Evolutionary conservation across 2,329 filamentous ascomycete genomes (phyloP).

Genomic region (Rutstroemia sp.): DNA sequence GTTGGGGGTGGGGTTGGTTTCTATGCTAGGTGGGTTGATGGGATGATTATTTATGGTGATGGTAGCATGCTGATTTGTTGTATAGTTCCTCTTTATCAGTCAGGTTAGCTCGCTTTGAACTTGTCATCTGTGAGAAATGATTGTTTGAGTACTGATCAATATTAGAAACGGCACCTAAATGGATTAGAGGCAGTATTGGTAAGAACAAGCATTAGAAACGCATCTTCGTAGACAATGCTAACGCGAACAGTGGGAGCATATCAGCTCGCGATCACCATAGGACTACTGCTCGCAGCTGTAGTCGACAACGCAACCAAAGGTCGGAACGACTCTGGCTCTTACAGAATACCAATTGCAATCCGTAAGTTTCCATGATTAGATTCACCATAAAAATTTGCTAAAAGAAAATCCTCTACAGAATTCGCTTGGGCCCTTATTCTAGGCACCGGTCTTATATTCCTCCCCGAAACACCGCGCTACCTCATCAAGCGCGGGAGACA

Average conservation of each 20-base stretch:
- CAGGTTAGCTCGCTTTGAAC: neutral
- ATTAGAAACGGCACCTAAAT: slow-evolving; percentile 6
- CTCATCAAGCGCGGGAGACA: slow-evolving; percentile 29
- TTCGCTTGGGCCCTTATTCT: slow-evolving; percentile 57
- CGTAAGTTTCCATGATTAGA: slow-evolving; percentile 27
- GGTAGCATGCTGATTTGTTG: neutral
- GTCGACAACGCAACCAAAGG: slow-evolving; percentile 65
- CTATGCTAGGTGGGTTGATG: slow-evolving; percentile 45
- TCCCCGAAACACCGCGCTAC: slow-evolving; percentile 32
- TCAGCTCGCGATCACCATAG: slow-evolving; percentile 76
- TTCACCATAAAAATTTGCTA: neutral
- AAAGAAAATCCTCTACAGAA: slow-evolving; percentile 31
- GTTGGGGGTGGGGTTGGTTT: slow-evolving; percentile 65
- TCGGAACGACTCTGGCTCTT: slow-evolving; percentile 54
- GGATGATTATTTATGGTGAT: neutral
- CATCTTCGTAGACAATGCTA: neutral
- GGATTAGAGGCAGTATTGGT: slow-evolving; percentile 6
- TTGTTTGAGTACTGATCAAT: neutral
- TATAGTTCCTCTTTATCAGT: slow-evolving; percentile 5
- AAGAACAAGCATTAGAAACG: neutral
- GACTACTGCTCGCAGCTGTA: slow-evolving; percentile 67
- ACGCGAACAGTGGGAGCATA: slow-evolving; percentile 41
- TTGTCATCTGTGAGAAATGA: too few relatives aligned
- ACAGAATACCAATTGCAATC: slow-evolving; percentile 72
- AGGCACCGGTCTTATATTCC: slow-evolving; percentile 18